phyloP scores from a whole-genome alignment of 208 protist species.

The Trichomonas gallinae region DNA sequence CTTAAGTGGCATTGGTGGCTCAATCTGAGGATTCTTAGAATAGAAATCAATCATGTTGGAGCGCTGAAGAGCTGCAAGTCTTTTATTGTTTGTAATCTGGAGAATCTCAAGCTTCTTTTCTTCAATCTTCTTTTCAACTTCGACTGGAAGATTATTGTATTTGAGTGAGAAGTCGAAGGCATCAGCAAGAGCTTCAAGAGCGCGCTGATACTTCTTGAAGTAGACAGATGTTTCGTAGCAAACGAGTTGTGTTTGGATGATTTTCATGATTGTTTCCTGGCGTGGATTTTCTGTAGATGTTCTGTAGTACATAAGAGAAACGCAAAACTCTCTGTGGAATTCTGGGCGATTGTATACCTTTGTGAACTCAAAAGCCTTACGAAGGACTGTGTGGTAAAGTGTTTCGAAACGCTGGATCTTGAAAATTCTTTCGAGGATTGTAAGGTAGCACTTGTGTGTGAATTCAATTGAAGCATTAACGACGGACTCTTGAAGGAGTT shows the following conservation, averaged over 20 bases:
- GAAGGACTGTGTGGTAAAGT: background rate
- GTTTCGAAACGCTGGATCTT: background rate
- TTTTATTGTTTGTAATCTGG: background rate
- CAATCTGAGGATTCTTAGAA: background rate
- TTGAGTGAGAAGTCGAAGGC: background rate
- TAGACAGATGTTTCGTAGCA: background rate
- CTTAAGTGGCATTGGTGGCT: background rate
- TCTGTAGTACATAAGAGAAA: background rate
- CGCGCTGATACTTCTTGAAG: background rate
- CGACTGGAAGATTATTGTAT: background rate
- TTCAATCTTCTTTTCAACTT: background rate
- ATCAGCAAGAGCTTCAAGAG: background rate
- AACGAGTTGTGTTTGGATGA: background rate
- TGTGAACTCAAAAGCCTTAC: background rate
- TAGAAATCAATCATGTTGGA: background rate
- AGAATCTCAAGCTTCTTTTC: background rate
- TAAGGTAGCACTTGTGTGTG: background rate
- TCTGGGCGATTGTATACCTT: background rate
- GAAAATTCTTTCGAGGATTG: background rate
- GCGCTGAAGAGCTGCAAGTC: background rate
- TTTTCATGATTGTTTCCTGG: background rate
- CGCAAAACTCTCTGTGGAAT: background rate
- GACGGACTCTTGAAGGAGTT: background rate
- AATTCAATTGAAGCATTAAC: background rate
- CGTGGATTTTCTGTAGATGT: background rate